Conservation (phyloP, 345 rosid species). For the Euphorbia lathyris region DNA sequence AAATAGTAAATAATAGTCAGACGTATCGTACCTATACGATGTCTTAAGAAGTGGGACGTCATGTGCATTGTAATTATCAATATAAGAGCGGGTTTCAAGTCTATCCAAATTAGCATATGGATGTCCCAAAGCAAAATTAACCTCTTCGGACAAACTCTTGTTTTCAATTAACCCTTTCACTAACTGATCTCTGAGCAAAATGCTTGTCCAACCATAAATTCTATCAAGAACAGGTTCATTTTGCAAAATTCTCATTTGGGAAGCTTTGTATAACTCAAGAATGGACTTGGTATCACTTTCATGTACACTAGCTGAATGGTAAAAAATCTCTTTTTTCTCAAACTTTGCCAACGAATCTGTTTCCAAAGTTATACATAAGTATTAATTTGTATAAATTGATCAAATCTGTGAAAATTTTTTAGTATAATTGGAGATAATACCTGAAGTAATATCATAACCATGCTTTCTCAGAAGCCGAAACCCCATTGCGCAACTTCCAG, state of each 20-base stretch:
- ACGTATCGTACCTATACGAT: conserved; percentile 5
- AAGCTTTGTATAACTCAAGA: background rate
- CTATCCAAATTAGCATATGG: background rate
- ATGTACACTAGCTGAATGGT: background rate
- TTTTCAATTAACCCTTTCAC: background rate
- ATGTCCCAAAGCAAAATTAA: background rate
- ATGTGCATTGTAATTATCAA: background rate
- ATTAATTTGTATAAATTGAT: background rate
- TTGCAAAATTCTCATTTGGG: background rate
- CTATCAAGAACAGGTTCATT: conserved; percentile 5
- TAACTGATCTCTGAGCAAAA: background rate
- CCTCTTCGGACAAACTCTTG: background rate
- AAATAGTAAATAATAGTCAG: background rate
- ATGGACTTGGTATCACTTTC: background rate
- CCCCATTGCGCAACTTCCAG: background rate
- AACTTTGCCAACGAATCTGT: background rate
- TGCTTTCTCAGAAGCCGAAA: background rate
- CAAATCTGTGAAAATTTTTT: no score
- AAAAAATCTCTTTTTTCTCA: background rate
- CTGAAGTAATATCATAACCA: conserved; percentile 6
- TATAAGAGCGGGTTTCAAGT: background rate
- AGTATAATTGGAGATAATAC: no score
- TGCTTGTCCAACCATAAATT: background rate
- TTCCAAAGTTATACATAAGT: background rate
- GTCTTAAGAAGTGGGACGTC: conserved; percentile 2